phyloP scores from a whole-genome alignment of 2,329 filamentous ascomycete species.

The Pyrenophora seminiperda region DNA sequence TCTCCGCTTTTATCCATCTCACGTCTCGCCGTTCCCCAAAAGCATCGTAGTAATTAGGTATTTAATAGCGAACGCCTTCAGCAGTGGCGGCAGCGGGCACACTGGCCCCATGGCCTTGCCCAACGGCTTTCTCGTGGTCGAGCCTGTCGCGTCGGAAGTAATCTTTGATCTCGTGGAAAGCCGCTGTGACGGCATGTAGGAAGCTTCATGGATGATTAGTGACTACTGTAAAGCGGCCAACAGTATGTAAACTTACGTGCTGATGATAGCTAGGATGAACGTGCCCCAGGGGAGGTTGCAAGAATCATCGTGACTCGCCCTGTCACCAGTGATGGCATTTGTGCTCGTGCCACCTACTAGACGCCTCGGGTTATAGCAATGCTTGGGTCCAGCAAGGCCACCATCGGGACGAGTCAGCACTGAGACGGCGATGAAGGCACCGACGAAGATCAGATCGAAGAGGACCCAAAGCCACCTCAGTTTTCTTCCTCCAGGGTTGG shows the following conservation, averaged over 20 bases:
- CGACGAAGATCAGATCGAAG: slow-evolving; percentile 45
- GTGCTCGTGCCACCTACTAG: slow-evolving; percentile 8
- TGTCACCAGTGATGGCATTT: slow-evolving; percentile 20
- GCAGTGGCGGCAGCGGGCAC: background rate
- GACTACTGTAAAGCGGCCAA: background rate
- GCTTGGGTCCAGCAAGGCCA: slow-evolving; percentile 41
- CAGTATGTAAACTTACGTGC: slow-evolving; percentile 48
- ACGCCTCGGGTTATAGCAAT: slow-evolving; percentile 32
- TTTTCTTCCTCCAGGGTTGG: slow-evolving; percentile 35
- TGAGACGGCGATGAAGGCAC: slow-evolving; percentile 53
- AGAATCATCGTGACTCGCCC: slow-evolving; percentile 26
- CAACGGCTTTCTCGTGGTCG: slow-evolving; percentile 17
- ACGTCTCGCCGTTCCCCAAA: too few relatives aligned
- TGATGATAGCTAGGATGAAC: slow-evolving; percentile 53
- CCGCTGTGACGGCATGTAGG: slow-evolving; percentile 51
- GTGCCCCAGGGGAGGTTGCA: slow-evolving; percentile 53
- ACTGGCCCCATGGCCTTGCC: slow-evolving; percentile 3
- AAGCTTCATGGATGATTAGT: slow-evolving; percentile 35
- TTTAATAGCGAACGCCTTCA: slow-evolving; percentile 2
- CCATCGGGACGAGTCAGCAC: slow-evolving; percentile 49
- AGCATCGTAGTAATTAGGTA: background rate
- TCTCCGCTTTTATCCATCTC: too few relatives aligned
- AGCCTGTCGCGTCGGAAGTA: slow-evolving; percentile 23
- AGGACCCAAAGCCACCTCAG: slow-evolving; percentile 51
- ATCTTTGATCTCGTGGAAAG: slow-evolving; percentile 48